A percentile compares a stretch with the other conserved stretches of the same genome.
Conservation (phyloP, 2,329 filamentous ascomycete species). For the Calonectria montana region DNA sequence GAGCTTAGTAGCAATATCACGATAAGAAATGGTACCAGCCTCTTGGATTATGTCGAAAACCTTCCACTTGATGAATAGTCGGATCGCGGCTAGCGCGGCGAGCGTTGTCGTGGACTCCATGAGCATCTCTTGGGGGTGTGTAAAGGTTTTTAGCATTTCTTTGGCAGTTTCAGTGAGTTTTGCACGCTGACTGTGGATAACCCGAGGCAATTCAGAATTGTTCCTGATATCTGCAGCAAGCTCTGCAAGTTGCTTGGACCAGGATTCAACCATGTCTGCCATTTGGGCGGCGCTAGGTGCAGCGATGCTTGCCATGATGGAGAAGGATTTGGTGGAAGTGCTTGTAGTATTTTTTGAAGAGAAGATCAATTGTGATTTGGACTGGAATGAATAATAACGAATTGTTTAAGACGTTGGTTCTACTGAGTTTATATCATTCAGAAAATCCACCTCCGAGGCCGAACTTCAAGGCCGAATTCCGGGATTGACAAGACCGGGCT, state of each 20-base stretch:
- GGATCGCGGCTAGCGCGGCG: background rate
- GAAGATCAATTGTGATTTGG: background rate
- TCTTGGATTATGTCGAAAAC: slow-evolving; percentile 4
- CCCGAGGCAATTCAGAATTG: background rate
- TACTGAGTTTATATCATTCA: background rate
- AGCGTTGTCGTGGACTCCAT: background rate
- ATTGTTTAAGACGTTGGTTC: background rate
- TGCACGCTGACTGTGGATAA: background rate
- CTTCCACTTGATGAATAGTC: slow-evolving; percentile 14
- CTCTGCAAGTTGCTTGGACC: background rate
- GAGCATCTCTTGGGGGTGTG: background rate
- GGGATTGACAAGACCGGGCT: background rate
- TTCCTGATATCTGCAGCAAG: background rate
- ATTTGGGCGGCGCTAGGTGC: background rate
- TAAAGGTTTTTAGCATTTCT: background rate
- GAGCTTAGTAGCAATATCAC: background rate
- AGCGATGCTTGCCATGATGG: background rate
- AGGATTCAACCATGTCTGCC: slow-evolving; percentile 1
- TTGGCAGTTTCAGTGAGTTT: background rate
- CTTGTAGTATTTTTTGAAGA: background rate
- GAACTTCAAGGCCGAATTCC: background rate
- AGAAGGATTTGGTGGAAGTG: no score
- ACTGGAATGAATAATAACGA: background rate
- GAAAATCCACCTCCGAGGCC: background rate
- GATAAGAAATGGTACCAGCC: background rate